Evolutionary conservation across 306 rosid species (phyloP).

Genomic region (Vachellia collinsii): DNA sequence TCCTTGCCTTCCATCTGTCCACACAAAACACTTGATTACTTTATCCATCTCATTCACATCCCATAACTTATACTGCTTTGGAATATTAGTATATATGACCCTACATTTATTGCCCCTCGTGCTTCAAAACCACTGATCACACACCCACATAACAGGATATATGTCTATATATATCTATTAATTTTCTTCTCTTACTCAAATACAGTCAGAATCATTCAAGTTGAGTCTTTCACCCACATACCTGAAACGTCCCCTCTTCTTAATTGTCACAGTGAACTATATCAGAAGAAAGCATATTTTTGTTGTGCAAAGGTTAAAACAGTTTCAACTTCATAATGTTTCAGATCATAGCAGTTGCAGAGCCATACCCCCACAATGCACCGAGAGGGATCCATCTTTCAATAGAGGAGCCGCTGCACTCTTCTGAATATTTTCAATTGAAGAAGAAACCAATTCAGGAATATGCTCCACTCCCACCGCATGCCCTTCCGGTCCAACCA

Average conservation of each 20-base stretch:
- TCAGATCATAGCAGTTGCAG: not conserved
- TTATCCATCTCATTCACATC: not conserved
- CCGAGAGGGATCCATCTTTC: slow-evolving; percentile 80
- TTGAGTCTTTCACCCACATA: not conserved
- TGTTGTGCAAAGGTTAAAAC: not conserved
- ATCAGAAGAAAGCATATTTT: not conserved
- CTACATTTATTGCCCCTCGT: not conserved
- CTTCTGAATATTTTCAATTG: slow-evolving; percentile 68
- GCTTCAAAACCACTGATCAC: slow-evolving; percentile 6
- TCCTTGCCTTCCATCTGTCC: slow-evolving; percentile 88
- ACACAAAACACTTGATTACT: slow-evolving; percentile 15
- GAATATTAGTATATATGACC: not conserved
- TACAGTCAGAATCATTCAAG: not conserved
- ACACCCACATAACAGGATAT: not conserved
- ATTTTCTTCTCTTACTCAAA: not conserved
- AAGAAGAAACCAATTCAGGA: slow-evolving; percentile 83
- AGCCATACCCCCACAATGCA: slow-evolving; percentile 77
- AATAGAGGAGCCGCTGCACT: slow-evolving; percentile 73
- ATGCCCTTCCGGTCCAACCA: slow-evolving; percentile 88
- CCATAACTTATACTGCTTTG: slow-evolving; percentile 22
- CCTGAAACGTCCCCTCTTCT: not conserved
- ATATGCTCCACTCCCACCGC: slow-evolving; percentile 92
- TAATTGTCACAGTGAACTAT: not conserved
- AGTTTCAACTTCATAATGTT: not conserved
- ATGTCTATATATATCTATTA: not conserved